These are phyloP conservation scores for Cyberlindnera americana DNA, from an alignment of 805 yeast species.

Conservation along the genomic window DNA sequence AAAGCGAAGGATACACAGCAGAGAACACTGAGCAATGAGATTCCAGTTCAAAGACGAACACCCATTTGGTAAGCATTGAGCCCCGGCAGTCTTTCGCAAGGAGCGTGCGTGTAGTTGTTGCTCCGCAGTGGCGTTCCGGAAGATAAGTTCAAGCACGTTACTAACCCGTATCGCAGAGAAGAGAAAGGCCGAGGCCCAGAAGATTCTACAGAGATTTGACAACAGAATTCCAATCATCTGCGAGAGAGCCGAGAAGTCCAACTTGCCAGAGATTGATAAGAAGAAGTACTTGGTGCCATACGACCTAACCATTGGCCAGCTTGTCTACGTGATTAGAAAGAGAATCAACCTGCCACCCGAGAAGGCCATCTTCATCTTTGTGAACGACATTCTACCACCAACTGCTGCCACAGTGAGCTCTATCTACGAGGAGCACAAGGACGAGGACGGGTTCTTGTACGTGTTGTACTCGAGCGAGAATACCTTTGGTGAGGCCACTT, in stretches of 20 bases:
- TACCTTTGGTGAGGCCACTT: constrained; percentile 65
- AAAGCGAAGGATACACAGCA: not conserved
- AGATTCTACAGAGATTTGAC: constrained; percentile 82
- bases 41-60: constrained; percentile 94
- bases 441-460: constrained; percentile 95
- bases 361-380: constrained; percentile 96
- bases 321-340: constrained; percentile 95
- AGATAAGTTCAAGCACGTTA: no score
- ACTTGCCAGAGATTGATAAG: constrained; percentile 94
- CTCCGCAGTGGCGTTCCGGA: not conserved
- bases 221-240: constrained; percentile 96
- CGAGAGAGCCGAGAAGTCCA: constrained; percentile 95
- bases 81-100: no score
- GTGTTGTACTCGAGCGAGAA: constrained; percentile 96
- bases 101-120: no score
- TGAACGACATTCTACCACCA: constrained; percentile 95
- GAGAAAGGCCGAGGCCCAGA: constrained; percentile 90
- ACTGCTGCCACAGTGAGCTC: constrained; percentile 96
- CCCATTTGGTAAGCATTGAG: constrained; percentile 77
- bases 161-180: constrained; percentile 47
- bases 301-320: constrained; percentile 95
- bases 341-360: constrained; percentile 94
- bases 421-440: constrained; percentile 94
- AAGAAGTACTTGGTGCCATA: constrained; percentile 95
- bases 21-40: constrained; percentile 60